Evolutionary conservation across 2,329 filamentous ascomycete genomes (phyloP).

Genomic region (Cordyceps javanica): DNA sequence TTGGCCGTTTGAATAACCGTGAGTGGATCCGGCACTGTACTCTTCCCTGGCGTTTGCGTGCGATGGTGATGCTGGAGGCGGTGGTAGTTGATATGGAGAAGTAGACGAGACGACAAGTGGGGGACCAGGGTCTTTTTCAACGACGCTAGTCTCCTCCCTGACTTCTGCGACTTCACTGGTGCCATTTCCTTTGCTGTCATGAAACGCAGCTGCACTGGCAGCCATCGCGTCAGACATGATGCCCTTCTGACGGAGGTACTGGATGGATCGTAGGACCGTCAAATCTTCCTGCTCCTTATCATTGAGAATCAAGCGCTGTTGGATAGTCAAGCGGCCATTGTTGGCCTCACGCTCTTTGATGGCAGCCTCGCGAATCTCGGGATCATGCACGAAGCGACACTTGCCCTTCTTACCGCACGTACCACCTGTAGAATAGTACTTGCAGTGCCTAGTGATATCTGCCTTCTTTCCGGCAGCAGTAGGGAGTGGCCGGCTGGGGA

Average conservation of each 20-base stretch:
- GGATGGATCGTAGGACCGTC: constrained; percentile 58
- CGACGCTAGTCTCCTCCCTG: neutral
- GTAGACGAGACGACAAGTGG: constrained; percentile 11
- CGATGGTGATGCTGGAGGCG: constrained; percentile 32
- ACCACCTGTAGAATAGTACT: constrained; percentile 64
- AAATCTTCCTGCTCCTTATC: constrained; percentile 64
- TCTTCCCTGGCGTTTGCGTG: constrained; percentile 29
- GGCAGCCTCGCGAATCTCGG: constrained; percentile 55
- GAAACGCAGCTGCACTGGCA: neutral
- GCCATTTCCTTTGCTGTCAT: constrained; percentile 11
- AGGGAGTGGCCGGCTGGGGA: constrained; percentile 26
- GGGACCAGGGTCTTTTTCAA: constrained; percentile 21
- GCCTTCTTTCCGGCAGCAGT: constrained; percentile 49
- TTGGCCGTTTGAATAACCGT: neutral
- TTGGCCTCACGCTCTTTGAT: constrained; percentile 59
- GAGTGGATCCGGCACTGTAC: constrained; percentile 12
- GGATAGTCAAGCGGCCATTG: constrained; percentile 58
- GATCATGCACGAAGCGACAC: constrained; percentile 66
- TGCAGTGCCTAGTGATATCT: constrained; percentile 60
- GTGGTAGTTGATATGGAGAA: constrained; percentile 21
- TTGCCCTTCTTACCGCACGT: constrained; percentile 68
- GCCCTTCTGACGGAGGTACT: constrained; percentile 58
- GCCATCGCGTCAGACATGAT: constrained; percentile 31
- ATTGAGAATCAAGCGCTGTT: constrained; percentile 59
- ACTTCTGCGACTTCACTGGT: constrained; percentile 16